Evolutionary conservation across 2,329 filamentous ascomycete genomes (phyloP).

Genomic region (Teratosphaeriaceae sp.): DNA sequence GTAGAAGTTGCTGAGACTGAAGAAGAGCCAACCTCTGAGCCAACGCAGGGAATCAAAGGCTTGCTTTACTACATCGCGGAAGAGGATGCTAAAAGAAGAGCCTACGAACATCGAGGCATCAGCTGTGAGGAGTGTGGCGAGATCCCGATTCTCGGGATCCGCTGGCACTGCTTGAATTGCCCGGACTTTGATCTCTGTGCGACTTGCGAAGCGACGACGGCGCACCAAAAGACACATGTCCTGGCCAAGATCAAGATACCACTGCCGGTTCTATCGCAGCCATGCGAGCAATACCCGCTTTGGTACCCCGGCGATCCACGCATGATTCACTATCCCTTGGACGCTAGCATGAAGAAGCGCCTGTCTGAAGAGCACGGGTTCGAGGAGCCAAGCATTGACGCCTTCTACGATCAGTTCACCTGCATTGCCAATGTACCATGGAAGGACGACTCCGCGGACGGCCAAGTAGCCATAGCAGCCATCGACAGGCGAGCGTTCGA

Average conservation of each 20-base stretch:
- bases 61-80: conserved; percentile 89
- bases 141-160: conserved; percentile 82
- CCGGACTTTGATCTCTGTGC: conserved; percentile 95
- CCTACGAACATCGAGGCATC: conserved; percentile 87
- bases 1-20: conserved; percentile 20
- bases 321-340: conserved; percentile 54
- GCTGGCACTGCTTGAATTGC: conserved; percentile 94
- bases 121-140: conserved; percentile 85
- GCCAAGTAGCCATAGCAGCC: conserved; percentile 75
- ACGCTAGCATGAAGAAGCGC: conserved; percentile 58
- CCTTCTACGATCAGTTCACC: conserved; percentile 93
- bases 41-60: conserved; percentile 27
- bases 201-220: conserved; percentile 61
- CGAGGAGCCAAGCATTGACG: conserved; percentile 82
- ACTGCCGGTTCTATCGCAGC: conserved; percentile 70
- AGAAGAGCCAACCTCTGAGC: conserved; percentile 18
- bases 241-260: conserved; percentile 96
- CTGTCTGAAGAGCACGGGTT: conserved; percentile 44
- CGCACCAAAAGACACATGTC: conserved; percentile 82
- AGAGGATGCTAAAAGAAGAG: conserved; percentile 80
- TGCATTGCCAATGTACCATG: conserved; percentile 86
- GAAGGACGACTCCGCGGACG: conserved; percentile 69
- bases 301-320: conserved; percentile 87
- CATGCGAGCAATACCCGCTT: conserved; percentile 70
- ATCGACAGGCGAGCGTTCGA: conserved; percentile 94